Conservation (phyloP, 306 rosid genomes). For the Cercis canadensis region DNA sequence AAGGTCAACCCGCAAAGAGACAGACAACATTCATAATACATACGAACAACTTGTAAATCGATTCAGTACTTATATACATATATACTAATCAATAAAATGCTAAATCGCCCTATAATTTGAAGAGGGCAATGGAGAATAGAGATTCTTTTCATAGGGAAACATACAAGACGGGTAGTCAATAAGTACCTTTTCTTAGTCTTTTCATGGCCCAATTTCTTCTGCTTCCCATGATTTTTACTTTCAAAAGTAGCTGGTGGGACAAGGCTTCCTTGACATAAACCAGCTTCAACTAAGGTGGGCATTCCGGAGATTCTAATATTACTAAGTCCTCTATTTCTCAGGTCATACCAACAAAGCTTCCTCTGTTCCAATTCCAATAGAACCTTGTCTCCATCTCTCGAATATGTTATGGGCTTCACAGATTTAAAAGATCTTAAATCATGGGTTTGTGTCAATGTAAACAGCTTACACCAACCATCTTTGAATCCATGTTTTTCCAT, state of each 20-base stretch:
- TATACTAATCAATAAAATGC: no score
- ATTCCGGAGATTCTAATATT: slow-evolving; percentile 42
- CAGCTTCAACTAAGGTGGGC: slow-evolving; percentile 52
- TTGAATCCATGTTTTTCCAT: slow-evolving; percentile 58
- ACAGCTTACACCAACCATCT: slow-evolving; percentile 64
- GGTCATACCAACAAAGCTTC: slow-evolving; percentile 64
- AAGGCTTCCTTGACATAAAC: slow-evolving; percentile 58
- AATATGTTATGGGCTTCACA: slow-evolving; percentile 66
- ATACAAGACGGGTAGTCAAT: no score
- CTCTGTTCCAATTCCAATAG: slow-evolving; percentile 50
- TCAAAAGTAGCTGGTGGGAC: slow-evolving; percentile 45
- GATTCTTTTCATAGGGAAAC: not conserved
- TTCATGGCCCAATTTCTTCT: slow-evolving; percentile 23
- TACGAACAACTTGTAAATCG: not conserved
- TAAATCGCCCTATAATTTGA: not conserved
- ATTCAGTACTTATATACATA: not conserved
- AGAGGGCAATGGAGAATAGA: not conserved
- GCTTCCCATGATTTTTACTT: slow-evolving; percentile 20
- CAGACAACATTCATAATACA: not conserved
- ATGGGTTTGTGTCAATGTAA: slow-evolving; percentile 38
- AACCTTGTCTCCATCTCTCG: slow-evolving; percentile 44
- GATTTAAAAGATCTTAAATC: slow-evolving; percentile 28
- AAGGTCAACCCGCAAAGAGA: slow-evolving; percentile 37
- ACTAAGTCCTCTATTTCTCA: slow-evolving; percentile 27
- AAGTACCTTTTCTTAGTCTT: slow-evolving; percentile 50